Conservation (phyloP, 257 asterid species). For the Ehretia macrophylla region DNA sequence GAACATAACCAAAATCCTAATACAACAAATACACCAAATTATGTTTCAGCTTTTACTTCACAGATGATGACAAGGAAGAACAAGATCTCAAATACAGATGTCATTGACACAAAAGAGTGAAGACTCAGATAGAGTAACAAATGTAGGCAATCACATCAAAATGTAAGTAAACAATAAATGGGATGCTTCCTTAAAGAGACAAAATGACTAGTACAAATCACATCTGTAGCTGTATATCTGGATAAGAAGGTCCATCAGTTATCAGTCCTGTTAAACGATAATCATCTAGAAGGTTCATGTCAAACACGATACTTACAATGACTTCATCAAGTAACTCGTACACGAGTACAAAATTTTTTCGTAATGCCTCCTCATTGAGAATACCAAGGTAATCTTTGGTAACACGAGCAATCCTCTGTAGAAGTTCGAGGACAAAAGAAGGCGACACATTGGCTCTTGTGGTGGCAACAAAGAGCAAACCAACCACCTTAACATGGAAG, state of each 20-base stretch:
- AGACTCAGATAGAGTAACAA: too few relatives aligned
- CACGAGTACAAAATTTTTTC: constrained; percentile 94
- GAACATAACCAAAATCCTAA: constrained; percentile 98
- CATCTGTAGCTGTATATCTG: too few relatives aligned
- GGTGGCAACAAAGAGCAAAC: constrained; percentile 92
- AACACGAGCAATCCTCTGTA: constrained; percentile 97
- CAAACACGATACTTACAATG: constrained; percentile 50
- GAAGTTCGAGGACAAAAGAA: constrained; percentile 91
- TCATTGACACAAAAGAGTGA: too few relatives aligned
- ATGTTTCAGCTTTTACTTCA: constrained; percentile 1
- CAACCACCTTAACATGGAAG: constrained; percentile 95
- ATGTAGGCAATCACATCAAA: too few relatives aligned
- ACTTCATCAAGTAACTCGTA: constrained; percentile 99
- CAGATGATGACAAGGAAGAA: too few relatives aligned
- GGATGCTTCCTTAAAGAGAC: too few relatives aligned
- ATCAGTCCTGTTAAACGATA: too few relatives aligned
- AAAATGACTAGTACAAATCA: too few relatives aligned
- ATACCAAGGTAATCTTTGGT: constrained; percentile 96
- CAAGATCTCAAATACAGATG: too few relatives aligned
- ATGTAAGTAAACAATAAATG: too few relatives aligned
- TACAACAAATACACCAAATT: constrained; percentile 8
- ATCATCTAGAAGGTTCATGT: background rate
- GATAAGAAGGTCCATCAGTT: too few relatives aligned
- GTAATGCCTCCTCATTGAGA: constrained; percentile 86
- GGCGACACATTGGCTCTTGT: constrained; percentile 85